Conservation (phyloP, 1,284 basidiomycete species). For the Rhizopogon parksii region DNA sequence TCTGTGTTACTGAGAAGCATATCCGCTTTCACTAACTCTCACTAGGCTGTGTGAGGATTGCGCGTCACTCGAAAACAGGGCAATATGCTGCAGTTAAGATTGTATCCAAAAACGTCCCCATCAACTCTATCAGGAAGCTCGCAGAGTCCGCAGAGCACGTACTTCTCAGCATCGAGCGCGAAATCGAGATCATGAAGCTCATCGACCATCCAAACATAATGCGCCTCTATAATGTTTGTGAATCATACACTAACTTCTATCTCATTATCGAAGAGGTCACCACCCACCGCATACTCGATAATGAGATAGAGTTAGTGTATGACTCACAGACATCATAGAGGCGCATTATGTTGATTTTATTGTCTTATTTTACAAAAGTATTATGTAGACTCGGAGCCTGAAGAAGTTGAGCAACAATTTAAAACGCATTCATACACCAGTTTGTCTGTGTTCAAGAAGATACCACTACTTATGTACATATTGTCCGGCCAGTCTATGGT, state of each 20-base stretch:
- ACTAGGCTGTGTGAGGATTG: conserved; percentile 86
- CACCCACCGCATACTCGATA: no score
- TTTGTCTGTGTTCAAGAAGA: no score
- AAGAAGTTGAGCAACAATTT: no score
- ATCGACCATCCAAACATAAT: conserved; percentile 96
- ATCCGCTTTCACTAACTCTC: conserved; percentile 2
- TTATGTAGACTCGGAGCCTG: no score
- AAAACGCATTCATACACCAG: no score
- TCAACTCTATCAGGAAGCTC: conserved; percentile 61
- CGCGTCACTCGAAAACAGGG: conserved; percentile 81
- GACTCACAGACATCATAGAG: no score
- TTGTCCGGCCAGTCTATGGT: no score
- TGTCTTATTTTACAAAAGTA: no score
- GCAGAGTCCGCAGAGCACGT: conserved; percentile 60
- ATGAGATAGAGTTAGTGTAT: no score
- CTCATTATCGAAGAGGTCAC: no score
- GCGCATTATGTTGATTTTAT: no score
- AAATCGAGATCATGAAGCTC: conserved; percentile 99
- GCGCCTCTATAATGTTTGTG: conserved; percentile 96
- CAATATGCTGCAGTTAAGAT: conserved; percentile 97
- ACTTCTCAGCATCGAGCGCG: conserved; percentile 84
- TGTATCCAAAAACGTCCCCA: conserved; percentile 77
- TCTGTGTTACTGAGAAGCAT: neutral
- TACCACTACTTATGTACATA: no score
- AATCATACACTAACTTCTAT: conserved; percentile 85